Base-by-base conservation (phyloP, 306 rosid species). In the Casuarina equisetifolia region DNA sequence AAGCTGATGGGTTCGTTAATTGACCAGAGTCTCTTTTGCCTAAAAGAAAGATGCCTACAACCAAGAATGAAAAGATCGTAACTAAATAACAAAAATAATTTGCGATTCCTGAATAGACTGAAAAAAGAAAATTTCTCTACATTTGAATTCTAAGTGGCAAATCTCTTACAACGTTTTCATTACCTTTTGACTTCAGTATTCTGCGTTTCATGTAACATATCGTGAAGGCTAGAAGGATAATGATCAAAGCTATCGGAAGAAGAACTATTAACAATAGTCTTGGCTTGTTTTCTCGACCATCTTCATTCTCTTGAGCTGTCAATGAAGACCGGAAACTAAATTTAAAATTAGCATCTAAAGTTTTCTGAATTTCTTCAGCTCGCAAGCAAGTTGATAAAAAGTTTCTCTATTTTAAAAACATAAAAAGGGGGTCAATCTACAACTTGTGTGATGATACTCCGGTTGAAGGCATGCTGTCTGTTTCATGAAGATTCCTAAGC, bases 271-370 rank as follows among this genome's bases (percentile, higher is more conserved):
- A 70, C 66, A 76, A 2, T 57, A 72, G 64, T 69, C 4, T 42
- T 55, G 2, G 72, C 62, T 72, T 79, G 17, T 66, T 66, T 66
- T 46, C 54, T 5, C 50, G 73, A 62, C 43, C 69, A 52, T 10
- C 72, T 72, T 57, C 84, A 49, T 72, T 59, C 43, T 74, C 81
- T 43, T 66, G 76, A 66, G 78, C 84, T 79, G 79, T 48, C 64
- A 63, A 62, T 73, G 57, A 36, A 35, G 7, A 53, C 61, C 80
- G 42, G 25, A 38, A 64, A 7, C 16, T 7, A 64, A 16, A 7
- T 19, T 2, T 8, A 25, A 58, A 58, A 58, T 58, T 55, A 6
- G 36, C 36, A 55, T 32, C 10, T 51, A 15, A 36, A 46, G 16
- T 12, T 16, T 16, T 25, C 32, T 25, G 32, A 25, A 25, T 25